These are phyloP conservation scores for Didymella arachidicola DNA, from an alignment of 2,329 filamentous ascomycete species.

Conservation along the genomic window DNA sequence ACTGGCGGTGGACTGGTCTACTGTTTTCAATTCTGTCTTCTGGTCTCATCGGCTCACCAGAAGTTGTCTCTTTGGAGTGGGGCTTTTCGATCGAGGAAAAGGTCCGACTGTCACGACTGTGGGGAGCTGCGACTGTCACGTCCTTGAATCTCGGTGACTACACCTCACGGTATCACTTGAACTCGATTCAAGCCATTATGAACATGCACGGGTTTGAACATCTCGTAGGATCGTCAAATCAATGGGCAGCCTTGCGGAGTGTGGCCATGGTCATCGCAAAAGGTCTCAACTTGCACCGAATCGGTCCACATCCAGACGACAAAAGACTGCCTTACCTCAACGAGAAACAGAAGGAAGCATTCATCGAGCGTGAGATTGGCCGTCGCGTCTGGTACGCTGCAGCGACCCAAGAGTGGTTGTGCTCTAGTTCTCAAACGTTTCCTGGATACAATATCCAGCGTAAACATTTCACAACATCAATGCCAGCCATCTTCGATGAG, in stretches of 20 bases:
- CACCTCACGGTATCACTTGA: conserved; percentile 50
- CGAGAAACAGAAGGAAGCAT: conserved; percentile 36
- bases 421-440: conserved; percentile 51
- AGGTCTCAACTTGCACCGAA: conserved; percentile 56
- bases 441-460: conserved; percentile 47
- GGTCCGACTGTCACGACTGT: conserved; percentile 53
- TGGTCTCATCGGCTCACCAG: conserved; percentile 54
- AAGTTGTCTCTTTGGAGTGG: conserved; percentile 50
- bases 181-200: conserved; percentile 56
- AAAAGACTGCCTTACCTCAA: conserved; percentile 25
- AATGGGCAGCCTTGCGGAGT: conserved; percentile 56
- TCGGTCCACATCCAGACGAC: conserved; percentile 41
- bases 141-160: conserved; percentile 59
- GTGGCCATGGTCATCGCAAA: conserved; percentile 58
- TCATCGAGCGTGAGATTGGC: conserved; percentile 49
- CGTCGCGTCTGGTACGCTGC: conserved; percentile 53
- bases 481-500: conserved; percentile 50
- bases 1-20: conserved; percentile 54
- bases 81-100: conserved; percentile 56
- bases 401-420: conserved; percentile 55
- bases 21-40: conserved; percentile 55
- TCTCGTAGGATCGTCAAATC: conserved; percentile 58
- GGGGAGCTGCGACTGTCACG: conserved; percentile 56
- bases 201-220: conserved; percentile 60
- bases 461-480: conserved; percentile 46